Evolutionary conservation across 1,139 yeast species (phyloP).

Genomic region (Taphrina flavorubra): DNA sequence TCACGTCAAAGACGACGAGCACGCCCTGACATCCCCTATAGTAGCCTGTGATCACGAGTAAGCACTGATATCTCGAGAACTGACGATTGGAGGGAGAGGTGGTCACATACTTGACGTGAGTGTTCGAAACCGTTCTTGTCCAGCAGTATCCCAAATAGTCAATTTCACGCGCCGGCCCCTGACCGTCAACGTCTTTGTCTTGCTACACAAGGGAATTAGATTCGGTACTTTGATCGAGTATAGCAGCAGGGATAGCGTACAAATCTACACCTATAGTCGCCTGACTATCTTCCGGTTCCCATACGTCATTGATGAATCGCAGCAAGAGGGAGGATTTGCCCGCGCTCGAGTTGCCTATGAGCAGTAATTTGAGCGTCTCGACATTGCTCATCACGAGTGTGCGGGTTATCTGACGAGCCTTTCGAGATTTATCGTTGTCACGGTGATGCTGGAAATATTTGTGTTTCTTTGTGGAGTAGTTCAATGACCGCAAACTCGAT

Average conservation of each 20-base stretch:
- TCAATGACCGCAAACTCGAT: not conserved
- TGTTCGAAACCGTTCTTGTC: slow-evolving; percentile 38
- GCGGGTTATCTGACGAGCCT: too few species aligned
- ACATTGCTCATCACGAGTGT: slow-evolving; percentile 28
- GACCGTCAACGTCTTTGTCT: slow-evolving; percentile 28
- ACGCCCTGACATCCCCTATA: slow-evolving; percentile 40
- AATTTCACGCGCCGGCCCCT: slow-evolving; percentile 27
- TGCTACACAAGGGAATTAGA: slow-evolving; percentile 7
- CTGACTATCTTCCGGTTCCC: slow-evolving; percentile 36
- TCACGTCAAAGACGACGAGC: slow-evolving; percentile 32
- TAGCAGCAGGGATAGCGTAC: not conserved
- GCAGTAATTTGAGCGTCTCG: slow-evolving; percentile 33
- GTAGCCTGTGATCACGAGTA: too few species aligned
- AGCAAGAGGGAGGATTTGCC: slow-evolving; percentile 34
- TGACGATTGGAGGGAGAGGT: too few species aligned
- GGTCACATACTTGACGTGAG: slow-evolving; percentile 22
- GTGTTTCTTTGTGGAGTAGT: slow-evolving; percentile 11
- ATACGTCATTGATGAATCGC: slow-evolving; percentile 35
- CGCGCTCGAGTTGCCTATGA: slow-evolving; percentile 37
- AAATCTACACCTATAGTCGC: slow-evolving; percentile 40
- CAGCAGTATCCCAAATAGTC: slow-evolving; percentile 40
- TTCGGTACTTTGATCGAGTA: not conserved
- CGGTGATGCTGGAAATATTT: not conserved
- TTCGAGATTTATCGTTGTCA: too few species aligned
- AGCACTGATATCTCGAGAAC: too few species aligned